Base-by-base conservation (phyloP, 75 land plant species). In the Azolla pinnata region DNA sequence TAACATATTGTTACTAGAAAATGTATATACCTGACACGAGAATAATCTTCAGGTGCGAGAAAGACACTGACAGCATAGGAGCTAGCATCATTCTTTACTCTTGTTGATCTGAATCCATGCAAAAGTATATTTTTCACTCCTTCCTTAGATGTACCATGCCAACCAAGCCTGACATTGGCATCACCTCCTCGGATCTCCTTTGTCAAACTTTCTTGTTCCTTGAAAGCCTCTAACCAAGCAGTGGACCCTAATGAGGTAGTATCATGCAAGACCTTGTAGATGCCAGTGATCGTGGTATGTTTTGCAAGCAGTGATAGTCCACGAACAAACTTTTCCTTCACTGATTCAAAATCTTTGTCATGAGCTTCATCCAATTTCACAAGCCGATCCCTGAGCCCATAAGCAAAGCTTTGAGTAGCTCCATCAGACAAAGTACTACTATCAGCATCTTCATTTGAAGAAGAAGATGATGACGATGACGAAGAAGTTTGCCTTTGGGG, bases 61-160 rank as follows among this genome's bases (percentile, higher is more conserved):
- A 71, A 72, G 18, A 67, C 59, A 29, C 75, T 75, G 3, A 63
- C 57, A 55, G 68, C 72, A 44, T 63, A 69, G 0, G 59, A 47
- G 2, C 68, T 54, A 28, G 56, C 72, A 52, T 52, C 44, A 5
- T 62, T 63, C 1, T 67, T 50, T 19, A 54, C 29, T 32, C 63
- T 30, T 0, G 69, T 48, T 63, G 44, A 32, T 1, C 70, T 73
- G 59, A 77, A 77, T 12, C 79, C 79, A 55, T 77, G 70, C 32
- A 54, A 49, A 40, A 77, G 19, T 33, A 77, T 59, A 0, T 51
- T 56, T 10, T 21, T 29, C 4, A 77, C 47, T 27, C 59, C 75
- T 4, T 58, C 24, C 33, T 61, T 57, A 4, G 64, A 56, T 21
- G 68, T 54, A 29, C 75, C 79, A 54, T 66, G 58, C 79, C 79